Conservation (phyloP, 805 yeast species). For the Saccharomyces eubayanus region DNA sequence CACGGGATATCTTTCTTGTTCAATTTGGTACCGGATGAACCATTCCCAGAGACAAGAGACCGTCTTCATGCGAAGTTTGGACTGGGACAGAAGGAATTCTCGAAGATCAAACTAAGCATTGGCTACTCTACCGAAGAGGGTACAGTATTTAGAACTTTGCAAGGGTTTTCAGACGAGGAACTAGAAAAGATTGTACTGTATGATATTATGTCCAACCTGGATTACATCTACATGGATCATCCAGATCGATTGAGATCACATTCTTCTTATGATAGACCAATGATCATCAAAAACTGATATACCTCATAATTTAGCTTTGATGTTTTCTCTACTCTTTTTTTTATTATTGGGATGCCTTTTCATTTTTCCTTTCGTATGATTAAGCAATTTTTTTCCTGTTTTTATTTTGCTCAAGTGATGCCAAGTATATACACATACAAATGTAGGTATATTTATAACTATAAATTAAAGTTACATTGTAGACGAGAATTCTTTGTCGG, state of each 20-base stretch:
- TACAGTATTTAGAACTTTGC: slow-evolving; percentile 31
- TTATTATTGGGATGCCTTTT: neutral
- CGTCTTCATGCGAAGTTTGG: slow-evolving; percentile 68
- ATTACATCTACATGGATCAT: slow-evolving; percentile 72
- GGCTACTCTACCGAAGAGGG: slow-evolving; percentile 28
- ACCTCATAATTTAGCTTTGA: neutral
- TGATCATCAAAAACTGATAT: slow-evolving; percentile 40
- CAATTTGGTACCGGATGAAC: slow-evolving; percentile 60
- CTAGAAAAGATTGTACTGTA: slow-evolving; percentile 38
- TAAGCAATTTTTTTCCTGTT: neutral
- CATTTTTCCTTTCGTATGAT: neutral
- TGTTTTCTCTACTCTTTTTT: neutral
- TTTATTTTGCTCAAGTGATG: neutral
- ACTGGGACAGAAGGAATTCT: slow-evolving; percentile 69
- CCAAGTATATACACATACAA: neutral
- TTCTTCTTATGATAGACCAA: slow-evolving; percentile 47
- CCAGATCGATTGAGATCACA: slow-evolving; percentile 69
- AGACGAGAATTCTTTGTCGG: neutral
- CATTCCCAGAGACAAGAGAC: slow-evolving; percentile 48
- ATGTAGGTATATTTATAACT: neutral
- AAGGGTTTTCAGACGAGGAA: slow-evolving; percentile 46
- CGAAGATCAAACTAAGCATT: slow-evolving; percentile 51
- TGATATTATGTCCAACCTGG: slow-evolving; percentile 43
- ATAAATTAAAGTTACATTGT: neutral
- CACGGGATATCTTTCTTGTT: slow-evolving; percentile 88